Conservation (phyloP, 176 grass and related monocot species). For the Avena atlantica region DNA sequence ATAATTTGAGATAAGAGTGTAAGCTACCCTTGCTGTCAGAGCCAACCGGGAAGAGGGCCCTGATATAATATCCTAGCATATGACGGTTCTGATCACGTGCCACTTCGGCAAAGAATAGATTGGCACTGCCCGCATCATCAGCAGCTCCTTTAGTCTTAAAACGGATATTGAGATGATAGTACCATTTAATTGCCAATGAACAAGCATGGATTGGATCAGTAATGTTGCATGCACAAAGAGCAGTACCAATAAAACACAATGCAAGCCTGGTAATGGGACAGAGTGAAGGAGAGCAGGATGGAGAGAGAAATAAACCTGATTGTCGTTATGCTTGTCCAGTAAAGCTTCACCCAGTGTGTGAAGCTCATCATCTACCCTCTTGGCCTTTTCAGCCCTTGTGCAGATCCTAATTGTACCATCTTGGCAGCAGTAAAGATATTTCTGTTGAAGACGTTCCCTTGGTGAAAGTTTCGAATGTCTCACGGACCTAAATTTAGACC, state of each 20-base stretch:
- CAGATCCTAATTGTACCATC: not conserved
- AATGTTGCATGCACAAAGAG: constrained; percentile 3
- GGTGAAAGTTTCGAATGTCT: not conserved
- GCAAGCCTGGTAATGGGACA: not conserved
- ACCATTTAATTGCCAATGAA: not conserved
- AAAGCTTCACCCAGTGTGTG: not conserved
- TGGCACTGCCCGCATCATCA: not conserved
- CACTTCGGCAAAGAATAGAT: not conserved
- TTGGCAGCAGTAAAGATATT: not conserved
- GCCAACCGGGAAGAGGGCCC: not conserved
- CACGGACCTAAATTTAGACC: not conserved
- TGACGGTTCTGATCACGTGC: not conserved
- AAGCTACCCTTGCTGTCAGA: not conserved
- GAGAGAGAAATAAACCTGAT: not conserved
- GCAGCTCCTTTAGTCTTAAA: not conserved
- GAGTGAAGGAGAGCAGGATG: not conserved
- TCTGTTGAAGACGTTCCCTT: not conserved
- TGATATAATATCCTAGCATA: constrained; percentile 8
- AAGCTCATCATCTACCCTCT: not conserved
- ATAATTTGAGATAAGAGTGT: constrained; percentile 24
- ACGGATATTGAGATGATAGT: constrained; percentile 14
- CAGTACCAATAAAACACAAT: not conserved
- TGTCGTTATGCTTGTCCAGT: not conserved
- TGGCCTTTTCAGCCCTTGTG: not conserved
- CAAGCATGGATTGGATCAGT: not conserved